A percentile compares a stretch with the other conserved stretches of the same genome.
These are phyloP conservation scores for Trametes hirsuta DNA, from an alignment of 1,284 basidiomycete species.

Conservation along the genomic window DNA sequence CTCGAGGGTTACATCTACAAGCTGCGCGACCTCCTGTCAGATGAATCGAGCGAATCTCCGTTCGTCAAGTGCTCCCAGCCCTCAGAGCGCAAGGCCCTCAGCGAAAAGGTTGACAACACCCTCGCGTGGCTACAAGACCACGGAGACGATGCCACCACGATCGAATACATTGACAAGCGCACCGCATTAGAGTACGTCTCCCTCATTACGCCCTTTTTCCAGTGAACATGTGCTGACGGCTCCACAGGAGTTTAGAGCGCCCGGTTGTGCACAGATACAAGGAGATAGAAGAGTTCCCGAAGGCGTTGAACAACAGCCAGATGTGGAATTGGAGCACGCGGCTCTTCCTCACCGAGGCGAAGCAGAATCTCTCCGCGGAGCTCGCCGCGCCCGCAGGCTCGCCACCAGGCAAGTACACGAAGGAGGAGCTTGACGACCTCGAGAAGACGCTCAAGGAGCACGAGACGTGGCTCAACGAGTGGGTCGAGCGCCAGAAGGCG, in stretches of 20 bases:
- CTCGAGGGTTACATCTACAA: constrained; percentile 94
- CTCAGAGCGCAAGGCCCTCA: constrained; percentile 70
- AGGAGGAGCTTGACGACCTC: constrained; percentile 78
- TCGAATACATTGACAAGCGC: constrained; percentile 73
- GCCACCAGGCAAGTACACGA: constrained; percentile 71
- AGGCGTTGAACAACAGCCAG: constrained; percentile 75
- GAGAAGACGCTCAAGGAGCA: constrained; percentile 77
- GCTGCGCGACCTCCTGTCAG: constrained; percentile 81
- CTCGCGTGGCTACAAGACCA: constrained; percentile 85
- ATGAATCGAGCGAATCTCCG: constrained; percentile 64
- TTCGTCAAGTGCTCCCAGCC: constrained; percentile 82
- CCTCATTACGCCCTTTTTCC: neutral
- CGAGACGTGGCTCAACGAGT: constrained; percentile 78
- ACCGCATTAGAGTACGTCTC: constrained; percentile 77
- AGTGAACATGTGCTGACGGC: neutral
- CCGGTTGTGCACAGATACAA: constrained; percentile 86
- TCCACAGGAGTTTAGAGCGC: constrained; percentile 70
- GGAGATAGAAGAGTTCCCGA: constrained; percentile 81
- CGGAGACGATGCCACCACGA: constrained; percentile 83
- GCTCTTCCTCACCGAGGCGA: constrained; percentile 82
- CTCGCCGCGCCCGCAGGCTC: constrained; percentile 49
- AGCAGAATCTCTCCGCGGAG: constrained; percentile 69
- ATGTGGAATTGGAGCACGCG: constrained; percentile 83
- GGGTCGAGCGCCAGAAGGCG: constrained; percentile 79
- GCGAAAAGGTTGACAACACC: constrained; percentile 68